Evolutionary conservation across 164 flowering plant species (phyloP).

Genomic region (Buxus sempervirens): DNA sequence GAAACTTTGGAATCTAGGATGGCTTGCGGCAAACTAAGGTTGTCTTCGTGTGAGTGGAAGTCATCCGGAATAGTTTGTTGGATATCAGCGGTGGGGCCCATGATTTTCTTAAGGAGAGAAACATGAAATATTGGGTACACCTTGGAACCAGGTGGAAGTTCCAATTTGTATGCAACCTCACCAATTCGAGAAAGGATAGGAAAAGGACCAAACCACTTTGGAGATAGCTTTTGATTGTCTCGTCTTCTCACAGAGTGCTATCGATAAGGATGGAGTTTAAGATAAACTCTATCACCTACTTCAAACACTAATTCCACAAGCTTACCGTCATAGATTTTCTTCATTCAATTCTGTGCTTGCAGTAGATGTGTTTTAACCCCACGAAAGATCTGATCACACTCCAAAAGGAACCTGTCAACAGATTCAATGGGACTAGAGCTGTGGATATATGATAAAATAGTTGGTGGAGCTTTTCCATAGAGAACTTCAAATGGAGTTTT

Average conservation of each 20-base stretch:
- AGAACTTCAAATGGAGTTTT: slow-evolving; percentile 4
- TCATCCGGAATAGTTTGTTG: too few relatives aligned
- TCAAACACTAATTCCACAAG: not conserved
- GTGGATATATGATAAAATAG: not conserved
- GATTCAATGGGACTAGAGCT: not conserved
- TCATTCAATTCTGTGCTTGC: not conserved
- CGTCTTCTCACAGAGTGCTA: too few relatives aligned
- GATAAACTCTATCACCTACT: slow-evolving; percentile 7
- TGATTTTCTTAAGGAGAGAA: not conserved
- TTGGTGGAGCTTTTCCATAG: slow-evolving; percentile 2
- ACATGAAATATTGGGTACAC: slow-evolving; percentile 7
- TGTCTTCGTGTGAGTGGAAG: too few relatives aligned
- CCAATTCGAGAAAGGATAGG: not conserved
- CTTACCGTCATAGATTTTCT: not conserved
- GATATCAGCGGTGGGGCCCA: not conserved
- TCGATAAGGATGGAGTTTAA: slow-evolving; percentile 1
- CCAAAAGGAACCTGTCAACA: not conserved
- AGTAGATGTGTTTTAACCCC: not conserved
- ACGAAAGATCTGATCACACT: not conserved
- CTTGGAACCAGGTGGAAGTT: not conserved
- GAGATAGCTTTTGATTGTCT: not conserved
- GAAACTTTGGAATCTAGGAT: not conserved
- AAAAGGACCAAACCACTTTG: slow-evolving; percentile 5
- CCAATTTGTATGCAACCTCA: slow-evolving; percentile 1
- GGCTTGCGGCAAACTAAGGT: not conserved